Evolutionary conservation across 2,329 filamentous ascomycete species (phyloP), one percentile per base, ranked within the genome.

Genomic region (Fusarium aywerte): DNA sequence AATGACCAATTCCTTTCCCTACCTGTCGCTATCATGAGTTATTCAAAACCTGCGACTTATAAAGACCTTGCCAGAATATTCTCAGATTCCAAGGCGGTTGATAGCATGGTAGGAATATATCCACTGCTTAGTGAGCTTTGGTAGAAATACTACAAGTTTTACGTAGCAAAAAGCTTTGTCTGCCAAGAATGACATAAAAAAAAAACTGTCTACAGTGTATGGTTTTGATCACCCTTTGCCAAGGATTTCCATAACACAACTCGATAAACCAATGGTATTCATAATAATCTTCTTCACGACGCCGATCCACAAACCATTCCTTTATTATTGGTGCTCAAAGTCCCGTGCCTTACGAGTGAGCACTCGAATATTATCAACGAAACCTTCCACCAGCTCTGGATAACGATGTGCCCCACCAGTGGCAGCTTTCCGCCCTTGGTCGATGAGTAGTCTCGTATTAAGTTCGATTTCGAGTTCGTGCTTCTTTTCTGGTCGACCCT

Each of bases 401-500:
- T 90, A 93, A 51, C 84, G 85, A 70, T 89, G 87, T 7, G 82
- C 80, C 55, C 84, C 80, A 3, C 81, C 80, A 7, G 76, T 77
- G 69, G 83, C 80, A 23, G 87, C 84, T 56, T 84, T 82, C 33
- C 81, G 80, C 8, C 90, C 90, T 67, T 94, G 90, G 12, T 90
- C 85, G 44, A 91, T 79, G 15, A 95, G 76, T n/a, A 84, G 81
- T 7, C 77, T 79, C 0, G 90, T 83, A n/a, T 87, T 83, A 15
- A 96, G 77, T 75, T 96, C 92, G 45, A 96, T 85, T 75, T 96
- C 92, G 8, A 96, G 83, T 78, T 96, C 92, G 74, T 95, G 92
- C 67, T 91, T 90, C 70, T 92, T 92, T 56, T 85, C 83, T 1
- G 73, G 61, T 27, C 79, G 80, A 29, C 79, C 80, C 76, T 84